Conservation (phyloP, 2,329 filamentous ascomycete species). For the Trichoderma arundinaceum region DNA sequence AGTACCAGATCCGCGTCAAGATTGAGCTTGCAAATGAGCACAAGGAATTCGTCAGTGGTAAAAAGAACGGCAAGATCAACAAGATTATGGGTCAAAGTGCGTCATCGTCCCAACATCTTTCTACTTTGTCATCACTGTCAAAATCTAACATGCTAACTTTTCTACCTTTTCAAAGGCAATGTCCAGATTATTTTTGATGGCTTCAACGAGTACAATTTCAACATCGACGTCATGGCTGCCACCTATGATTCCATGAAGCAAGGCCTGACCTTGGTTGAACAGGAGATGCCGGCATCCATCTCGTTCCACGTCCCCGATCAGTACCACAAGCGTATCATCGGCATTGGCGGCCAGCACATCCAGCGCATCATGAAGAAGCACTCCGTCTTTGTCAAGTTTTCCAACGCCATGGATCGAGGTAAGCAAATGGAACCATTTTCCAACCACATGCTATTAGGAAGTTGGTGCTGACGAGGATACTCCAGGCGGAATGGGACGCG, state of each 20-base stretch:
- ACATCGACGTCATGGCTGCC: constrained; percentile 93
- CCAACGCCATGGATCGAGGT: constrained; percentile 97
- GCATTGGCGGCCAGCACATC: constrained; percentile 97
- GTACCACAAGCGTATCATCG: constrained; percentile 99
- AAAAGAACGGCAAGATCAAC: constrained; percentile 99
- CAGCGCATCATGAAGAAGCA: constrained; percentile 99
- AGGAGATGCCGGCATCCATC: constrained; percentile 98
- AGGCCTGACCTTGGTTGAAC: constrained; percentile 89
- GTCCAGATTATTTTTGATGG: constrained; percentile 99
- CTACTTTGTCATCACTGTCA: background rate
- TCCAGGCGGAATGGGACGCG: constrained; percentile 73
- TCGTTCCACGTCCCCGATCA: constrained; percentile 99
- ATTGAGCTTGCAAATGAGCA: constrained; percentile 99
- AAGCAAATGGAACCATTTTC: background rate
- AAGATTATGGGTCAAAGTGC: constrained; percentile 98
- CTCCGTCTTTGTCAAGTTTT: constrained; percentile 99
- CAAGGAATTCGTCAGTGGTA: constrained; percentile 98
- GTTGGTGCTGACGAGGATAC: constrained; percentile 38
- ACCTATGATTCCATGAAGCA: constrained; percentile 95
- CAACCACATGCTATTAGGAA: too few relatives aligned
- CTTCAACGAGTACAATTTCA: constrained; percentile 99
- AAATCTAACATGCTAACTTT: background rate
- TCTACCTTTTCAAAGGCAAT: constrained; percentile 63
- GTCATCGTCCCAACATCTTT: constrained; percentile 4
- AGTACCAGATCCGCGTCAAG: constrained; percentile 95